Base-by-base conservation (phyloP, 2,329 filamentous ascomycete genomes). In the Colletotrichum sp. region DNA sequence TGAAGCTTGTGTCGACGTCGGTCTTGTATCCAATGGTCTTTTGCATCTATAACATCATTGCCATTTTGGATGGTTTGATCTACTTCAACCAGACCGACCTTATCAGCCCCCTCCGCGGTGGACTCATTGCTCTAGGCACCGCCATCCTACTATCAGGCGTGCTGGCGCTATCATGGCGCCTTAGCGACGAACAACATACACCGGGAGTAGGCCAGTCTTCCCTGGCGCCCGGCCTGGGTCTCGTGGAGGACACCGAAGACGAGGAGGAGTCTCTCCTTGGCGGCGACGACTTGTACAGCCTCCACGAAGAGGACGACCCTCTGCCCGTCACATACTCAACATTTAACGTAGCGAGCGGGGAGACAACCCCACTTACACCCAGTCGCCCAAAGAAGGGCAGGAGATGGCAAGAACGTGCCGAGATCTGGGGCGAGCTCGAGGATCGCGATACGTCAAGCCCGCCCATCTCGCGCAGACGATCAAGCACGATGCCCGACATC, bases 21-120 rank as follows among this genome's bases (percentile, higher is more conserved):
- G 94, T 99, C 77, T 90, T 99, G 79, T 99, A 99, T 85, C 97
- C 97, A 7, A 93, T 99, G 80, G 96, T 99, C 52, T 99, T 99
- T 86, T 99, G 97, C 89, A 92, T 99, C 78, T 99, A 99, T 90
- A 99, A 99, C 89, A 98, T 99, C 81, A 96, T 99, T 82, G 97
- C 97, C 79, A 99, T 99, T 80, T 89, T 99, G 79, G 97, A 99
- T 85, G 97, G 97, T 36, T 90, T 99, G 79, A 98, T 99, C 81
- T 99, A 99, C 86, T 99, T 99, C 86, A 91, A 94, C 80, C 97
- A 99, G 85, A 94, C 94, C 69, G 93, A 95, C 78, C 90, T 95
- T 72, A 92, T 99, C 77, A 92, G 93, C 18, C 89, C 92, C 1
- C 85, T 97, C 4, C 93, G 95, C 81, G 96, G 95, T 18, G 92